Evolutionary conservation across 208 protist species (phyloP).

Genomic region (Crithidia fasciculata): DNA sequence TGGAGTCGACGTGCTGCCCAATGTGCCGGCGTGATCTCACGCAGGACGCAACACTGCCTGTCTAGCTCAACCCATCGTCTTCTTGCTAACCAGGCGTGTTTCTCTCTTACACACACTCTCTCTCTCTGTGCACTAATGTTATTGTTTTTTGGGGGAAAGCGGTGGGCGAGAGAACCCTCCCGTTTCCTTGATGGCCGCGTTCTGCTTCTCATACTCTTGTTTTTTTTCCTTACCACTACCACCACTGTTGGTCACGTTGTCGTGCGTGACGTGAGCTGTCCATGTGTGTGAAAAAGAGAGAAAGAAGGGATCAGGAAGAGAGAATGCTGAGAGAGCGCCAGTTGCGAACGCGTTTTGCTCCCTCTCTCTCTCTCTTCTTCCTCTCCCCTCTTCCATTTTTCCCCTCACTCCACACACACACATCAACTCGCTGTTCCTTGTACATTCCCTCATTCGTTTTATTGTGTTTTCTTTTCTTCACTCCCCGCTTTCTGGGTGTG

Average conservation of each 20-base stretch:
- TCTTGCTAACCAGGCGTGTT: not conserved
- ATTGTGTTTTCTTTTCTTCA: not conserved
- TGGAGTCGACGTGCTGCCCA: conserved; percentile 54
- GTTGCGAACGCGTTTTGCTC: not conserved
- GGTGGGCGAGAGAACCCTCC: no score
- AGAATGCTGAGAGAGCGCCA: not conserved
- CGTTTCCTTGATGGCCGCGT: no score
- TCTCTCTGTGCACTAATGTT: not conserved
- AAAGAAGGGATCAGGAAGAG: no score
- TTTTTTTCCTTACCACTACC: conserved; percentile 1
- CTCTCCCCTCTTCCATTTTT: no score
- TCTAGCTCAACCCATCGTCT: not conserved
- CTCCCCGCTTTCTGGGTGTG: no score
- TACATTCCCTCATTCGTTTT: not conserved
- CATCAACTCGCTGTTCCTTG: not conserved
- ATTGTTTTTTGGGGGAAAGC: not conserved
- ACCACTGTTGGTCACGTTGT: no score
- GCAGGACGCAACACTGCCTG: conserved; percentile 19
- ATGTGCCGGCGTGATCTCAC: conserved; percentile 58
- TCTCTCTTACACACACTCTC: no score
- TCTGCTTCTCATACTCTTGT: conserved; percentile 1
- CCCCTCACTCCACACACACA: no score
- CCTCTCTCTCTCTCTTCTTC: no score
- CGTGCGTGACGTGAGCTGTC: no score
- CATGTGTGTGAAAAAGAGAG: no score